Conservation (phyloP, 768 basidiomycete species). For the Lactarius sanguifluus region DNA sequence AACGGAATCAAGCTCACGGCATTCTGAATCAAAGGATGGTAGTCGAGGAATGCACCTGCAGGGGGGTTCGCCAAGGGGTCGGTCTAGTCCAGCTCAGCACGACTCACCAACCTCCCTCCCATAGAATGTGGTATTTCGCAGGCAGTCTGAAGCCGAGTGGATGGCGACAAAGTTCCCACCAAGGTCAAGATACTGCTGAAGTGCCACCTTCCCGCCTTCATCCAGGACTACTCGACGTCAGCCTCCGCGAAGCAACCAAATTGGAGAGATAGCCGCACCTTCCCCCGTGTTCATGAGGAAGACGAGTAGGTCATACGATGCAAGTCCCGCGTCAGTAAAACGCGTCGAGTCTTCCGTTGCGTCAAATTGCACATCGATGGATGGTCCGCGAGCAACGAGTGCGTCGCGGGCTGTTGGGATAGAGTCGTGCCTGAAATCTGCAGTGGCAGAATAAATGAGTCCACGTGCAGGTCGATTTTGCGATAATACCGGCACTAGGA, state of each 20-base stretch:
- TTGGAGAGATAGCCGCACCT: conserved; percentile 35
- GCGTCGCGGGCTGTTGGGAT: conserved; percentile 50
- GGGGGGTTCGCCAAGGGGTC: background rate
- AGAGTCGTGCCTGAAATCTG: conserved; percentile 49
- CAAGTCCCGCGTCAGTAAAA: conserved; percentile 44
- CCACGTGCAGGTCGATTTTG: conserved; percentile 23
- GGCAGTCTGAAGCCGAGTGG: conserved; percentile 47
- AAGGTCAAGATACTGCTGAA: conserved; percentile 44
- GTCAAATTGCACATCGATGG: conserved; percentile 42
- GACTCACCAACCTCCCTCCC: conserved; percentile 41
- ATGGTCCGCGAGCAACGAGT: conserved; percentile 35
- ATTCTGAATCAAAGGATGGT: conserved; percentile 45
- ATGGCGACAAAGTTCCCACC: conserved; percentile 50
- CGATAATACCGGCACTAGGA: background rate
- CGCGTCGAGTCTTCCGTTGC: conserved; percentile 44
- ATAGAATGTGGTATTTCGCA: conserved; percentile 44
- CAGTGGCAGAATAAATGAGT: conserved; percentile 43
- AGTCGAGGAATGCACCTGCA: conserved; percentile 47
- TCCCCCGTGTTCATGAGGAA: conserved; percentile 49
- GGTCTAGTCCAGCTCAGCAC: background rate
- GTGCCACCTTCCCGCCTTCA: conserved; percentile 40
- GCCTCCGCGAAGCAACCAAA: background rate
- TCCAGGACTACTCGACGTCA: conserved; percentile 41
- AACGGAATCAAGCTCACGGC: conserved; percentile 39
- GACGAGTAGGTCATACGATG: conserved; percentile 44